Evolutionary conservation across 2,329 filamentous ascomycete species (phyloP).

Genomic region (Tolypocladium album): DNA sequence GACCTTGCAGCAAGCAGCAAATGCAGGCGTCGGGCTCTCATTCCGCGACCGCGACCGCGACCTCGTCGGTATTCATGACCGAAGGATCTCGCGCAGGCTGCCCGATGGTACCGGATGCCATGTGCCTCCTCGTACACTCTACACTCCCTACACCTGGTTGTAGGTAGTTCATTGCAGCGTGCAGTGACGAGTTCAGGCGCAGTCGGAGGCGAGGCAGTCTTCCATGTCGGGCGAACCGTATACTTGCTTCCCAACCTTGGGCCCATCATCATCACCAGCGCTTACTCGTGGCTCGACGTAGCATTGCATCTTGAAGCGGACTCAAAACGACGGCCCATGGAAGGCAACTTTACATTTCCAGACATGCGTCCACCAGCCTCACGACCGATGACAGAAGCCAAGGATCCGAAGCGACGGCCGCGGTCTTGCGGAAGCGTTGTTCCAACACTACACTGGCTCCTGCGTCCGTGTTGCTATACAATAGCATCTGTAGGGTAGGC

Average conservation of each 20-base stretch:
- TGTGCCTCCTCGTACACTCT: background rate
- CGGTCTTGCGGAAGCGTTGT: background rate
- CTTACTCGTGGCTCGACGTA: background rate
- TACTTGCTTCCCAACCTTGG: background rate
- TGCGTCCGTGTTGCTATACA: background rate
- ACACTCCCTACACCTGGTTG: too few relatives aligned
- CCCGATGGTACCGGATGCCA: background rate
- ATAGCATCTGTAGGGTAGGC: background rate
- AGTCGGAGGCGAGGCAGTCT: background rate
- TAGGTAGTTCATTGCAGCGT: background rate
- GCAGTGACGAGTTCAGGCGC: background rate
- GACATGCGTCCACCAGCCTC: background rate
- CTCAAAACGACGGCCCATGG: background rate
- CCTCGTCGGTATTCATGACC: background rate
- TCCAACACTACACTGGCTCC: background rate
- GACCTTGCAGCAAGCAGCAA: background rate
- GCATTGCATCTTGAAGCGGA: background rate
- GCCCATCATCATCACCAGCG: background rate
- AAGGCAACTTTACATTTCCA: background rate
- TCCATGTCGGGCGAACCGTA: background rate
- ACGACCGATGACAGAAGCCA: background rate
- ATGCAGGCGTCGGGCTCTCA: background rate
- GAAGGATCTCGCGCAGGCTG: background rate
- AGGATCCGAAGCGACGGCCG: background rate
- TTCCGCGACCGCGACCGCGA: background rate